A percentile compares a stretch with the other conserved stretches of the same genome.
These are phyloP conservation scores for Cladophialophora yegresii DNA, from an alignment of 2,329 filamentous ascomycete species.

Conservation along the genomic window DNA sequence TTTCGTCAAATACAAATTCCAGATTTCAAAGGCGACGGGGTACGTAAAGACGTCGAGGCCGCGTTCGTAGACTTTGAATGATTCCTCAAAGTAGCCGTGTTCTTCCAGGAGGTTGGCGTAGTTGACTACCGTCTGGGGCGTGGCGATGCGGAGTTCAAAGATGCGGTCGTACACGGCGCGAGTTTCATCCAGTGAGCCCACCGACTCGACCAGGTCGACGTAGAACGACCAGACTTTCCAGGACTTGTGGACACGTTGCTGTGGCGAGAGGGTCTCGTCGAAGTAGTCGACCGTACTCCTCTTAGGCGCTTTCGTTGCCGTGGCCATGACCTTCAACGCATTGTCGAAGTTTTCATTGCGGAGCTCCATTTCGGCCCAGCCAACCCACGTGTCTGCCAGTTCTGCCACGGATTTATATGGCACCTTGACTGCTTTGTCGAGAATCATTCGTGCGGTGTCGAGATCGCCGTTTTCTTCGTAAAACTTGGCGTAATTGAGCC, in stretches of 20 bases:
- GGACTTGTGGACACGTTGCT: conserved; percentile 96
- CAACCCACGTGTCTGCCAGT: conserved; percentile 96
- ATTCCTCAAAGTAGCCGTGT: conserved; percentile 92
- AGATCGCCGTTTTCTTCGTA: conserved; percentile 88
- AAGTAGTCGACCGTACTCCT: conserved; percentile 99
- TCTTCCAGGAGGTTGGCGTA: conserved; percentile 95
- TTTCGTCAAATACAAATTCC: conserved; percentile 97
- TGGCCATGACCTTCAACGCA: conserved; percentile 93
- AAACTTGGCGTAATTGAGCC: conserved; percentile 95
- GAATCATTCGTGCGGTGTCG: conserved; percentile 81
- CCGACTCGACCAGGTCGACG: conserved; percentile 94
- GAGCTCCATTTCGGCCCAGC: conserved; percentile 98
- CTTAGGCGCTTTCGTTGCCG: conserved; percentile 95
- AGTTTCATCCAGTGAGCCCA: conserved; percentile 86
- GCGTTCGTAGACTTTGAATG: conserved; percentile 95
- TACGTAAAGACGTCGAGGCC: conserved; percentile 98
- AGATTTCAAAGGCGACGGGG: conserved; percentile 95
- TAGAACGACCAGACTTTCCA: conserved; percentile 99
- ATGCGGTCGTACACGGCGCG: conserved; percentile 94
- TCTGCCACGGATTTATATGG: conserved; percentile 97
- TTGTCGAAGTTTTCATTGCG: conserved; percentile 94
- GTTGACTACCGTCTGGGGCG: conserved; percentile 97
- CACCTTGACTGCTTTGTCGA: conserved; percentile 97
- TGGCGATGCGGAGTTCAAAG: conserved; percentile 96
- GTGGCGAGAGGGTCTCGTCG: conserved; percentile 87